These are phyloP conservation scores for Aspergillus tanneri DNA, from an alignment of 2,329 filamentous ascomycete species.

Conservation along the genomic window DNA sequence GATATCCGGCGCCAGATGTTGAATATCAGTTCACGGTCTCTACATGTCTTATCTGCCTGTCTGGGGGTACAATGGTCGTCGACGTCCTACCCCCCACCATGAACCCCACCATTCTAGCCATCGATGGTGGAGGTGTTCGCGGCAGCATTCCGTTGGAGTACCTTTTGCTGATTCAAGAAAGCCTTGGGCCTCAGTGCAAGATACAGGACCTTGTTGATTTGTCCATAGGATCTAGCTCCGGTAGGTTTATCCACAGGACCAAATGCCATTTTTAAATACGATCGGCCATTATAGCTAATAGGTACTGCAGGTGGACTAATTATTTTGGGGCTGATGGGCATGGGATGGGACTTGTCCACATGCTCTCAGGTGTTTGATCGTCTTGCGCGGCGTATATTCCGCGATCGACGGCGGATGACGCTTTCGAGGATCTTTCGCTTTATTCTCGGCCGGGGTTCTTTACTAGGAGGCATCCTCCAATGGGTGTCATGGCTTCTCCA, in stretches of 20 bases:
- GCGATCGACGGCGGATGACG: conserved; percentile 11
- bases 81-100: conserved; percentile 26
- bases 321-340: conserved; percentile 15
- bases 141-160: conserved; percentile 22
- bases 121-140: conserved; percentile 26
- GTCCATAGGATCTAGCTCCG: conserved; percentile 15
- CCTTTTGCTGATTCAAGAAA: conserved; percentile 18
- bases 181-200: conserved; percentile 6
- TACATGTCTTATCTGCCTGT: conserved; percentile 19
- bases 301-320: conserved; percentile 18
- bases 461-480: conserved; percentile 4
- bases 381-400: conserved; percentile 13
- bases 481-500: conserved; percentile 20
- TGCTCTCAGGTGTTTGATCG: conserved; percentile 16
- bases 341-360: conserved; percentile 14
- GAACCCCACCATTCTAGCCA: conserved; percentile 26
- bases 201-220: conserved; percentile 15
- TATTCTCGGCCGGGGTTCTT: conserved; percentile 7
- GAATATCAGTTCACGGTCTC: conserved; percentile 22
- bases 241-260: conserved; percentile 4
- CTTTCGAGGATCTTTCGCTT: conserved; percentile 7
- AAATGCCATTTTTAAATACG: background rate
- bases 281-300: background rate
- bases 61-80: conserved; percentile 14
- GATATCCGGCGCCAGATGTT: conserved; percentile 1